Evolutionary conservation across 306 rosid species (phyloP).

Genomic region (Parietaria judaica): DNA sequence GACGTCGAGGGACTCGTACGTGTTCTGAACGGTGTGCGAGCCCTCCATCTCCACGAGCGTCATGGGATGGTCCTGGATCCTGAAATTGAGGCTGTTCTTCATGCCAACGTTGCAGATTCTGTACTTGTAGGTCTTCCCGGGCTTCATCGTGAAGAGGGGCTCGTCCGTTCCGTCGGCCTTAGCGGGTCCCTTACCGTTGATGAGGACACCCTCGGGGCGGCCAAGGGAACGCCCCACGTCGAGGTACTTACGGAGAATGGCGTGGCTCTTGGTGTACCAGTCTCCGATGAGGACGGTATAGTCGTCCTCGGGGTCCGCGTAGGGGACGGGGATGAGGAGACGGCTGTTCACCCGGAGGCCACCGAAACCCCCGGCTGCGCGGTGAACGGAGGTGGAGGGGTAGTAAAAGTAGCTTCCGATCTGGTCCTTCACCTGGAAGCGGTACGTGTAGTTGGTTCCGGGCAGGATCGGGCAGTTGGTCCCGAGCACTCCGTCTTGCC

Average conservation of each 20-base stretch:
- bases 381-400: constrained; percentile 47
- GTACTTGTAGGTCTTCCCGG: constrained; percentile 66
- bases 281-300: constrained; percentile 72
- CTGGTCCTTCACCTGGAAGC: constrained; percentile 79
- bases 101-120: constrained; percentile 76
- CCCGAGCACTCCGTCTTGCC: constrained; percentile 75
- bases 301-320: constrained; percentile 71
- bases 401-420: constrained; percentile 67
- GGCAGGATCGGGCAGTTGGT: constrained; percentile 70
- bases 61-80: constrained; percentile 65
- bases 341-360: constrained; percentile 67
- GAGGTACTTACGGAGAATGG: constrained; percentile 26
- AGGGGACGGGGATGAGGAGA: constrained; percentile 67
- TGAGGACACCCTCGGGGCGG: constrained; percentile 52
- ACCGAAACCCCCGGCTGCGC: constrained; percentile 62
- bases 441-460: constrained; percentile 59
- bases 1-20: constrained; percentile 60
- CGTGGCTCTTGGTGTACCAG: constrained; percentile 74
- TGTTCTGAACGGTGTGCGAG: constrained; percentile 65
- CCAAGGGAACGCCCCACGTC: constrained; percentile 57
- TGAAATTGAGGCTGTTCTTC: constrained; percentile 56
- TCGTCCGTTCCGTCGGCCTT: constrained; percentile 48
- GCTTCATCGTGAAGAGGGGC: constrained; percentile 66
- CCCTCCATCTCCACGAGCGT: constrained; percentile 79
- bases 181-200: constrained; percentile 56